Percentiles rank a stretch among this genome's conserved stretches.
These are phyloP conservation scores for Xylaria grammica DNA, from an alignment of 495 filamentous ascomycete species.

Conservation along the genomic window DNA sequence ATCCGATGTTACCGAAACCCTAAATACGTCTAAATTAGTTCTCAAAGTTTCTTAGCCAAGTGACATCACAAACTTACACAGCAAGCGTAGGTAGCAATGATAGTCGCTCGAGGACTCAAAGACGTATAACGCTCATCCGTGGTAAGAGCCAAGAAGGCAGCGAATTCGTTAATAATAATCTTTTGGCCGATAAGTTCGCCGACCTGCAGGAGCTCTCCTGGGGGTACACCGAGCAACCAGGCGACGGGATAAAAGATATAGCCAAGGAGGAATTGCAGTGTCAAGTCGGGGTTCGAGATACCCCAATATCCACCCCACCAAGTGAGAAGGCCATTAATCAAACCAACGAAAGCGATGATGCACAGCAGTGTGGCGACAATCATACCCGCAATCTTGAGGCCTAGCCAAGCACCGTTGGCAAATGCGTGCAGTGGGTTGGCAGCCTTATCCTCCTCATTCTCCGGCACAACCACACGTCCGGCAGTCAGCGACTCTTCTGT, in stretches of 20 bases:
- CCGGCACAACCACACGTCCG: constrained; percentile 77
- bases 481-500: constrained; percentile 83
- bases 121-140: constrained; percentile 50
- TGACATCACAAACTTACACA: constrained; percentile 47
- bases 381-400: constrained; percentile 87
- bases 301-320: constrained; percentile 91
- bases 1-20: constrained; percentile 81
- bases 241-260: constrained; percentile 85
- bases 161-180: constrained; percentile 77
- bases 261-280: constrained; percentile 76
- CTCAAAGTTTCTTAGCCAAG: constrained; percentile 20
- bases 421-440: constrained; percentile 85
- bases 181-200: constrained; percentile 82
- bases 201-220: constrained; percentile 73
- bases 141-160: constrained; percentile 64
- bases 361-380: constrained; percentile 79
- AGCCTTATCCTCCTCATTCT: constrained; percentile 70
- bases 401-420: constrained; percentile 84
- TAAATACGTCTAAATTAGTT: constrained; percentile 33
- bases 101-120: constrained; percentile 70
- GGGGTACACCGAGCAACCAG: constrained; percentile 84
- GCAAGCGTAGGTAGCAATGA: constrained; percentile 74
- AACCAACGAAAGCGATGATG: constrained; percentile 79
- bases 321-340: constrained; percentile 77
- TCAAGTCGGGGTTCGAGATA: constrained; percentile 70